These are phyloP conservation scores for Kuraishia piskuri DNA, from an alignment of 805 yeast species.

Conservation along the genomic window DNA sequence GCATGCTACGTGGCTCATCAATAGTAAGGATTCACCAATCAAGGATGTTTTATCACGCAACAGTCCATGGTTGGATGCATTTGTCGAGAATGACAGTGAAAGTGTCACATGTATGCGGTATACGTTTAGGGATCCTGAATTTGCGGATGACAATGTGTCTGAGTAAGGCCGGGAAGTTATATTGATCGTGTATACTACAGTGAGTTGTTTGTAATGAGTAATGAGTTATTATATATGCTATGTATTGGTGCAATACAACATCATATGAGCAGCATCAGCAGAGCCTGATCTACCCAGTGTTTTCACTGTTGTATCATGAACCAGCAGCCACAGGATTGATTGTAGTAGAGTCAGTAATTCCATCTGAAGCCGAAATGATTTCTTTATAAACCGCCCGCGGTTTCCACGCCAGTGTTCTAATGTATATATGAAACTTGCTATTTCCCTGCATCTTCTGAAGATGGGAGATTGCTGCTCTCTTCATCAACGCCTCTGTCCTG, in stretches of 20 bases:
- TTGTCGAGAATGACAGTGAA: neutral
- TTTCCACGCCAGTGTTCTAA: too few species aligned
- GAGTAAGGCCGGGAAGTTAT: neutral
- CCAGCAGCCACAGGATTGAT: too few species aligned
- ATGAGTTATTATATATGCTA: neutral
- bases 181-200: neutral
- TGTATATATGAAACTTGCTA: neutral
- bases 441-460: neutral
- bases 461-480: neutral
- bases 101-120: neutral
- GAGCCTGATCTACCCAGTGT: too few species aligned
- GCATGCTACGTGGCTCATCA: neutral
- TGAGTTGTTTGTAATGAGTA: neutral
- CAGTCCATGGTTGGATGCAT: conserved; percentile 2
- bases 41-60: neutral
- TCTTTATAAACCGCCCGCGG: too few species aligned
- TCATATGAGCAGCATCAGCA: too few species aligned
- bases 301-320: too few species aligned
- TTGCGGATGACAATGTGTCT: neutral
- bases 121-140: neutral
- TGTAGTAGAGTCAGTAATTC: too few species aligned
- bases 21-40: neutral
- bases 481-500: conserved; percentile 9
- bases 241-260: too few species aligned
- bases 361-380: too few species aligned